Evolutionary conservation across 116 monocot species (phyloP).

Genomic region (Papilionanthe hybrid): DNA sequence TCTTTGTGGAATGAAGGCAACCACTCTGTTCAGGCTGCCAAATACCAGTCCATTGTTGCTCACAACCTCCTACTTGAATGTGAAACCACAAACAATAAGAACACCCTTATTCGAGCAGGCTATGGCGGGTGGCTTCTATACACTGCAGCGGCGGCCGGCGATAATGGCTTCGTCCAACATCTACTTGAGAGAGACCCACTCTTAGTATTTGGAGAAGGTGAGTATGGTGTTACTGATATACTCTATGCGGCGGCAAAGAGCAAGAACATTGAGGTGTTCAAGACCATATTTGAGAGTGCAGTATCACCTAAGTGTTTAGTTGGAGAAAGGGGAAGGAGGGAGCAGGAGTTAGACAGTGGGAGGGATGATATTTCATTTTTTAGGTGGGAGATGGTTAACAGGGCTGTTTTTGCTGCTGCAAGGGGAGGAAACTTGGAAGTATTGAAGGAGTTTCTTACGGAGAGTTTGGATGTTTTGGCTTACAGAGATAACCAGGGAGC

Average conservation of each 20-base stretch:
- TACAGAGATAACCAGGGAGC: slow-evolving; percentile 56
- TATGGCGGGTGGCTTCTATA: slow-evolving; percentile 32
- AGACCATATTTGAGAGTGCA: slow-evolving; percentile 9
- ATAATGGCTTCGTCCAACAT: slow-evolving; percentile 8
- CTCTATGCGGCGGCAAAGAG: slow-evolving; percentile 26
- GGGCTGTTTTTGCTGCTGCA: slow-evolving; percentile 27
- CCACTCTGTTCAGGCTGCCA: slow-evolving; percentile 6
- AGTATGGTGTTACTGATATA: slow-evolving; percentile 27
- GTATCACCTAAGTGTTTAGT: slow-evolving; percentile 1
- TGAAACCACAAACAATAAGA: neutral
- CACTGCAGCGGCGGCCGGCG: slow-evolving; percentile 22
- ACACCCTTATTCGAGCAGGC: slow-evolving; percentile 13
- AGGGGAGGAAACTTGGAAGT: slow-evolving; percentile 40
- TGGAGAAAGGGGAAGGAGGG: neutral
- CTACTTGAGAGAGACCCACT: slow-evolving; percentile 23
- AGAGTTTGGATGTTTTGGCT: slow-evolving; percentile 36
- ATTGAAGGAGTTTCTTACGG: slow-evolving; percentile 37
- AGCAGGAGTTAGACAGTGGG: neutral
- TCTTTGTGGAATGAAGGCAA: slow-evolving; percentile 21
- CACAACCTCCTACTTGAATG: slow-evolving; percentile 21
- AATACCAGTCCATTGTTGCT: slow-evolving; percentile 17
- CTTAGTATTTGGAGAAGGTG: slow-evolving; percentile 33
- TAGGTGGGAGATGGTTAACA: slow-evolving; percentile 22
- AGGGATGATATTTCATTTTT: slow-evolving; percentile 7
- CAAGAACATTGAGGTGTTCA: slow-evolving; percentile 17